These are phyloP conservation scores for Detonula confervacea DNA, from an alignment of 352 stramenopile genomes.

Conservation along the genomic window DNA sequence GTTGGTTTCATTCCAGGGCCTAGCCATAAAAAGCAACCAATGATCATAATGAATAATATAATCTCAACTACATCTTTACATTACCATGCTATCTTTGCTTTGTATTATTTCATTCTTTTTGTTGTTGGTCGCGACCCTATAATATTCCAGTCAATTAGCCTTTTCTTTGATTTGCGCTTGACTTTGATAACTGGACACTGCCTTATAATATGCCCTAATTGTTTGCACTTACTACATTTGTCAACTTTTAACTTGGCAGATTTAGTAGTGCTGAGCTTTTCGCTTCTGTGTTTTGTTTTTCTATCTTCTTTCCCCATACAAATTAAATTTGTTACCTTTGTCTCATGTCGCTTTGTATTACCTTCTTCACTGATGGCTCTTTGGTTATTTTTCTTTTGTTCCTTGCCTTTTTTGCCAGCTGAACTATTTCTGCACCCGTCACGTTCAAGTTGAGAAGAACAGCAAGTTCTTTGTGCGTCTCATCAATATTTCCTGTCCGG, in stretches of 20 bases:
- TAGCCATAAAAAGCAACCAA: no score
- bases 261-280: background rate
- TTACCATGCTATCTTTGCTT: slow-evolving; percentile 1
- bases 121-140: background rate
- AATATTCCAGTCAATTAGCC: background rate
- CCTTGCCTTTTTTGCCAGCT: background rate
- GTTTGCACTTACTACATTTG: background rate
- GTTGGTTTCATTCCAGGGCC: background rate
- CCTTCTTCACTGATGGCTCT: background rate
- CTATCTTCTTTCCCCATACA: slow-evolving; percentile 9
- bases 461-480: slow-evolving; percentile 3
- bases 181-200: background rate
- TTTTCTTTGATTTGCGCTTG: background rate
- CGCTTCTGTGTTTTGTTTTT: slow-evolving; percentile 4
- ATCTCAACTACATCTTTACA: background rate
- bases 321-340: background rate
- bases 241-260: background rate
- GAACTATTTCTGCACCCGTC: background rate
- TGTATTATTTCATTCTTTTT: background rate
- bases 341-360: background rate
- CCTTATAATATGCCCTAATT: background rate
- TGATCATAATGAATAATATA: background rate
- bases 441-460: background rate
- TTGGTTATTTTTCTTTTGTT: background rate
- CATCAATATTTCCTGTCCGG: slow-evolving; percentile 10